Base-by-base conservation (phyloP, 768 basidiomycete genomes). In the Lentinula sp. region DNA sequence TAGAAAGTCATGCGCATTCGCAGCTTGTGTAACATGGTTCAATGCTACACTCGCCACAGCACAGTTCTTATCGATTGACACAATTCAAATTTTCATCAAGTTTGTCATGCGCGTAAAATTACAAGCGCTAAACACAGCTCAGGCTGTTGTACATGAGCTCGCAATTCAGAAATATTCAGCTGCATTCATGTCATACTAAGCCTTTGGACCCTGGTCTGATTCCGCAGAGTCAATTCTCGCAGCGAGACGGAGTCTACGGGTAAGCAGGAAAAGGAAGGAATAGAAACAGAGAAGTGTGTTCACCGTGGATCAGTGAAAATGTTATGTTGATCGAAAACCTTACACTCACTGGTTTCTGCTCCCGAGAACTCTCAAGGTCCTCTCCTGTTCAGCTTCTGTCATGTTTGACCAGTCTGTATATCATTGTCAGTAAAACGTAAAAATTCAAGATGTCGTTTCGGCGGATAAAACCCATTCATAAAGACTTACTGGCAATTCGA, bases 351-450 rank as follows among this genome's bases (percentile, higher is more conserved):
- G 68, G 59, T 76, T 78, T 42, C 78, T 70, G 34, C 70, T 69
- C 2, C 73, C 73, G 7, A 83, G 59, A n/a, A 81, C 70, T 23
- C 77, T 66, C 57, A 77, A 67, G 11, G 78, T 79, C 6, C 77
- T 70, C 60, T 80, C 76, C 66, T 73, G 75, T 69, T 84, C 79
- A 21, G 69, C 63, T 31, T 75, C 69, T 6, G 76, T 73, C 69
- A 83, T 75, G 56, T 74, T 70, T 43, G 74, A 69, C 82, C 81
- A 83, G 61, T 83, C 80, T 56, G 70, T 31, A 46, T 13, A 81
- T 5, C 82, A 80, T 81, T 28, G 59, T 15, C 4, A 46, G 28
- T 35, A 31, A 37, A 23, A 28, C 28, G 48, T 49, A 28, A 9
- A 9, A 5, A 7, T 49, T 13, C n/a, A 15, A 31, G 10, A 6